phyloP scores from a whole-genome alignment of 768 basidiomycete genomes.

The Podaxis sp. region DNA sequence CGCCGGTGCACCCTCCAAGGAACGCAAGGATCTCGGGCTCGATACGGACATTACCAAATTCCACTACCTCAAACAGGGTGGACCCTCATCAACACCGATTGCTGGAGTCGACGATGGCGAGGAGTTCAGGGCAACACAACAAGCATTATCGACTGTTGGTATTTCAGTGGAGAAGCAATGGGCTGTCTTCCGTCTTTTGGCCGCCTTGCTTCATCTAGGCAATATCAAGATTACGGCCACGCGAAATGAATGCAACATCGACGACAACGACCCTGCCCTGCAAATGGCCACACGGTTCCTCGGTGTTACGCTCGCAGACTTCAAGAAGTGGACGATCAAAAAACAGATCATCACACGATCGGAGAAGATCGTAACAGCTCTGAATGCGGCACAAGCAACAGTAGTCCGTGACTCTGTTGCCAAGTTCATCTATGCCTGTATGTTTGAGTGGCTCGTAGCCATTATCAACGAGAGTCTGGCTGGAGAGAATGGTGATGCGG shows the following conservation, averaged over 20 bases:
- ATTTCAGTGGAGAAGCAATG: conserved; percentile 98
- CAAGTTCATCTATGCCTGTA: conserved; percentile 97
- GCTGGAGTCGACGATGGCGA: conserved; percentile 92
- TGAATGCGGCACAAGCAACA: conserved; percentile 85
- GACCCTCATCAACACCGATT: conserved; percentile 82
- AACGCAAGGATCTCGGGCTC: conserved; percentile 91
- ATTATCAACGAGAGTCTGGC: conserved; percentile 96
- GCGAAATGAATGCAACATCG: conserved; percentile 78
- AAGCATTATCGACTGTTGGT: conserved; percentile 93
- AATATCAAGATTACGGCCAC: conserved; percentile 87
- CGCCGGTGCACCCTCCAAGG: conserved; percentile 91
- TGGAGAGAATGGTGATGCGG: conserved; percentile 91
- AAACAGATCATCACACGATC: conserved; percentile 93
- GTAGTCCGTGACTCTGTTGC: conserved; percentile 96
- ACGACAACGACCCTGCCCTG: conserved; percentile 79
- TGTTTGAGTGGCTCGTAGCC: conserved; percentile 98
- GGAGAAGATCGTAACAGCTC: conserved; percentile 89
- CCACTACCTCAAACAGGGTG: conserved; percentile 90
- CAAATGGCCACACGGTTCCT: conserved; percentile 83
- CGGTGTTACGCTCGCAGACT: conserved; percentile 85
- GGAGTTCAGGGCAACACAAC: conserved; percentile 91
- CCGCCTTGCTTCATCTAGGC: conserved; percentile 93
- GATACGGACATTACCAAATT: conserved; percentile 85
- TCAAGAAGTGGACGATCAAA: conserved; percentile 99
- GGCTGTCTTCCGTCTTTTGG: conserved; percentile 93